Conservation (phyloP, 2,329 filamentous ascomycete genomes). For the Xylaria multiplex region DNA sequence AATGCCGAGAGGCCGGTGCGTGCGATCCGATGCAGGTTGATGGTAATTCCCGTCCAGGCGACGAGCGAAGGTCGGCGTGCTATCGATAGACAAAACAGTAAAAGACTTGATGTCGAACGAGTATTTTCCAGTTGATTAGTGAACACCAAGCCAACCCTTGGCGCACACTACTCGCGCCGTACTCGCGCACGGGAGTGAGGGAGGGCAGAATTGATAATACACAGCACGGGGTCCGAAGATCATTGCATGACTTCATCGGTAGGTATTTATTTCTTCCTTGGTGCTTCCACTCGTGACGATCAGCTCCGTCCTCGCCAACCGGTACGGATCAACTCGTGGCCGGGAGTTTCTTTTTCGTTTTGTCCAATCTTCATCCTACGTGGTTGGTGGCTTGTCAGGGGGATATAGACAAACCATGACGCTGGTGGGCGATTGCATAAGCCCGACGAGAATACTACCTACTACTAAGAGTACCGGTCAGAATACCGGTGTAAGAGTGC, state of each 20-base stretch:
- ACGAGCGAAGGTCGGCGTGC: slow-evolving; percentile 8
- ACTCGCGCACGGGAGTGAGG: neutral
- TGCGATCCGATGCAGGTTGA: slow-evolving; percentile 14
- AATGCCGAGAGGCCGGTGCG: slow-evolving; percentile 20
- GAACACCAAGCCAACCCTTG: slow-evolving; percentile 19
- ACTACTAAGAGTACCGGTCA: neutral
- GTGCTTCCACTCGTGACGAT: neutral
- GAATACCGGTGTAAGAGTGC: neutral
- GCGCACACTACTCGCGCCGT: neutral
- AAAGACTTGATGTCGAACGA: slow-evolving; percentile 5
- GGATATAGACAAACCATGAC: slow-evolving; percentile 10
- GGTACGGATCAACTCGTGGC: slow-evolving; percentile 30
- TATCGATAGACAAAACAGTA: slow-evolving; percentile 1
- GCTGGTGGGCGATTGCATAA: slow-evolving; percentile 18
- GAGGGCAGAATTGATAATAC: slow-evolving; percentile 26
- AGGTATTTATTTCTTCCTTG: slow-evolving; percentile 23
- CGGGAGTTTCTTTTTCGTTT: slow-evolving; percentile 25
- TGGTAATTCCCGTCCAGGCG: slow-evolving; percentile 13
- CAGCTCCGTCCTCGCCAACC: slow-evolving; percentile 12
- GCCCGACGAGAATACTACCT: slow-evolving; percentile 13
- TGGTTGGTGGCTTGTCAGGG: slow-evolving; percentile 28
- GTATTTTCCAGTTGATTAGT: slow-evolving; percentile 26
- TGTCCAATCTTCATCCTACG: slow-evolving; percentile 18
- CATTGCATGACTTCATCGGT: slow-evolving; percentile 7
- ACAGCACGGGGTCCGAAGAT: slow-evolving; percentile 13